phyloP scores from a whole-genome alignment of 2,329 filamentous ascomycete genomes.

The Xenosphaeropsis pyriputrescens region DNA sequence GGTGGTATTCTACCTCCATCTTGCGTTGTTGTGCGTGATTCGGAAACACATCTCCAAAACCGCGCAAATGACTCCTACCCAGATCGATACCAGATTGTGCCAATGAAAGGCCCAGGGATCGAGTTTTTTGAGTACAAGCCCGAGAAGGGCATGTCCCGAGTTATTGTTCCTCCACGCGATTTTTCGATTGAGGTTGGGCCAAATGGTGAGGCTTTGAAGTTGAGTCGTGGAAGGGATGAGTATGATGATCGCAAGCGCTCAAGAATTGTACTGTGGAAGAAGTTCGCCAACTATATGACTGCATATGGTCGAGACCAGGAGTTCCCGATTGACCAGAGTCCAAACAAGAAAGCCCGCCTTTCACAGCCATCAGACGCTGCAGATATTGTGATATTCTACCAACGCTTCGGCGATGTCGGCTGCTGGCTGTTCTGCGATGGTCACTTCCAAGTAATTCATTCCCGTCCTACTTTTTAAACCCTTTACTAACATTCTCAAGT shows the following conservation, averaged over 20 bases:
- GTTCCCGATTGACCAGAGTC: conserved; percentile 30
- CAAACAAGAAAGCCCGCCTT: conserved; percentile 15
- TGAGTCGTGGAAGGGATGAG: conserved; percentile 46
- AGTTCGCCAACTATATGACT: conserved; percentile 63
- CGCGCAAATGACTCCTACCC: conserved; percentile 37
- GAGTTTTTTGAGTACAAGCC: conserved; percentile 64
- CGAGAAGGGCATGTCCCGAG: conserved; percentile 44
- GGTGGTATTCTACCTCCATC: conserved; percentile 46
- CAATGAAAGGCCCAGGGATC: conserved; percentile 44
- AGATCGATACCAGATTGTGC: conserved; percentile 45
- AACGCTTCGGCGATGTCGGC: conserved; percentile 66
- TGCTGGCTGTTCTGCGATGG: conserved; percentile 74
- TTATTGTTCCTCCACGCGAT: conserved; percentile 48
- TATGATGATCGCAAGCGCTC: conserved; percentile 53
- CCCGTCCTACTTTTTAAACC: background rate
- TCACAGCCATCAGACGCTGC: conserved; percentile 7
- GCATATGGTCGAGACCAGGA: conserved; percentile 60
- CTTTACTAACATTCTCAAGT: conserved; percentile 27
- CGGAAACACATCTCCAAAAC: conserved; percentile 55
- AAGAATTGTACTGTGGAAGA: conserved; percentile 55
- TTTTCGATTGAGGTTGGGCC: conserved; percentile 40
- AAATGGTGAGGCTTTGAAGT: conserved; percentile 44
- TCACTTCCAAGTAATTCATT: conserved; percentile 48
- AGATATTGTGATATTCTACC: conserved; percentile 65
- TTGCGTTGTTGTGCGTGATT: conserved; percentile 56